A percentile compares a stretch with the other conserved stretches of the same genome.
phyloP scores from a whole-genome alignment of 129 eudicot genomes.

The Scalesia atractyloides region DNA sequence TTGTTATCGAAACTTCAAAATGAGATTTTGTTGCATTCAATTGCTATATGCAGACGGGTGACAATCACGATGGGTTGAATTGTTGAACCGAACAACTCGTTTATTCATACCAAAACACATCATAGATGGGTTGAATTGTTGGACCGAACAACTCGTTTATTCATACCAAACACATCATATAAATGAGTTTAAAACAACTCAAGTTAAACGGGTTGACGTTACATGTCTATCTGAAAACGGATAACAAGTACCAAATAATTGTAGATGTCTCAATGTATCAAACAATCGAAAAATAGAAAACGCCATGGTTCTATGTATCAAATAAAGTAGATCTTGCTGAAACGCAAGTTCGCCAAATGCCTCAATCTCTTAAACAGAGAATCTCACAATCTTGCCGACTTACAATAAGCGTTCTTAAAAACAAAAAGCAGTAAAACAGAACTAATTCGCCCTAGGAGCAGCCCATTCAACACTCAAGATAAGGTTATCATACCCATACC shows the following conservation, averaged over 20 bases:
- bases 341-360: neutral
- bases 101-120: no score
- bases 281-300: neutral
- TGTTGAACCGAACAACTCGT: no score
- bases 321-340: neutral
- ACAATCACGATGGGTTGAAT: no score
- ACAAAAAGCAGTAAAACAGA: neutral
- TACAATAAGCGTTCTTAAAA: neutral
- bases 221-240: no score
- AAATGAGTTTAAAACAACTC: no score
- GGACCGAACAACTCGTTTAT: no score
- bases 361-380: conserved; percentile 10
- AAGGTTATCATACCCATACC: conserved; percentile 29
- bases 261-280: neutral
- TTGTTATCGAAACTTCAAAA: neutral
- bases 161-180: no score
- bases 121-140: no score
- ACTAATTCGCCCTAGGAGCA: conserved; percentile 25
- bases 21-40: neutral
- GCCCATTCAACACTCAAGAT: conserved; percentile 27
- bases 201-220: neutral
- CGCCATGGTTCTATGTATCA: neutral
- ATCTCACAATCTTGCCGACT: conserved; percentile 4
- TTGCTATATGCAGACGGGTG: no score
- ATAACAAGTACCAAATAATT: no score